Evolutionary conservation across 352 stramenopile genomes (phyloP).

Genomic region (Blastocystis sp.): DNA sequence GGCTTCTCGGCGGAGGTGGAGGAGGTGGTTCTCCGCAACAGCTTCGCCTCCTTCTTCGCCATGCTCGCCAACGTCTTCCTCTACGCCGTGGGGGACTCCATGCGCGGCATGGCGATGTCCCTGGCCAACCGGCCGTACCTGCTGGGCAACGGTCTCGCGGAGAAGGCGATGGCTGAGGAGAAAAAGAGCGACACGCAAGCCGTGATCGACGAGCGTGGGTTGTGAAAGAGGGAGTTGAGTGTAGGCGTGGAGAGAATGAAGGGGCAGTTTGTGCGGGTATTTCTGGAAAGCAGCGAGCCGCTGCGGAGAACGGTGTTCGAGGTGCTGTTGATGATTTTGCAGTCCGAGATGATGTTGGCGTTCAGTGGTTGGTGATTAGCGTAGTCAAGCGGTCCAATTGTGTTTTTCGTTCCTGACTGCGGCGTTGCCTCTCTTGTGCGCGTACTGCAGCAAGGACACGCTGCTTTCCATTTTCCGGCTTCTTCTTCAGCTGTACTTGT

Average conservation of each 20-base stretch:
- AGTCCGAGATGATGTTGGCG: conserved; percentile 26
- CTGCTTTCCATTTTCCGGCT: conserved; percentile 10
- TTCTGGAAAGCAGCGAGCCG: neutral
- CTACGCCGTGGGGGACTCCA: conserved; percentile 31
- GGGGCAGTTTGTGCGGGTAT: neutral
- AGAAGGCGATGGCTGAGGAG: neutral
- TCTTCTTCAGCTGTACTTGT: conserved; percentile 29
- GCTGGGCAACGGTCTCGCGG: neutral
- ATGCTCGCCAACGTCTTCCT: neutral
- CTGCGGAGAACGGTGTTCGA: neutral
- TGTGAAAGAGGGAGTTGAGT: neutral
- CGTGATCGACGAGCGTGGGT: conserved; percentile 31
- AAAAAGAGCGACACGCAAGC: conserved; percentile 45
- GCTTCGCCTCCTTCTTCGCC: neutral
- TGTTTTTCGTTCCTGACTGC: conserved; percentile 23
- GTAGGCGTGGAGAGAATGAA: conserved; percentile 19
- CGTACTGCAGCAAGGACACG: neutral
- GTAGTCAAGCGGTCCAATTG: conserved; percentile 30
- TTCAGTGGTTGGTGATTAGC: neutral
- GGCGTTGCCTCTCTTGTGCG: neutral
- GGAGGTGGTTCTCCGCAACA: conserved; percentile 39
- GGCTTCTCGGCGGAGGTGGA: neutral
- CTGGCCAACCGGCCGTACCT: conserved; percentile 55
- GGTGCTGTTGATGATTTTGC: conserved; percentile 15
- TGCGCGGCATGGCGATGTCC: conserved; percentile 52